Evolutionary conservation across 1,139 yeast genomes (phyloP), one percentile per base, ranked within the genome.

Genomic region (Yarrowia galli): DNA sequence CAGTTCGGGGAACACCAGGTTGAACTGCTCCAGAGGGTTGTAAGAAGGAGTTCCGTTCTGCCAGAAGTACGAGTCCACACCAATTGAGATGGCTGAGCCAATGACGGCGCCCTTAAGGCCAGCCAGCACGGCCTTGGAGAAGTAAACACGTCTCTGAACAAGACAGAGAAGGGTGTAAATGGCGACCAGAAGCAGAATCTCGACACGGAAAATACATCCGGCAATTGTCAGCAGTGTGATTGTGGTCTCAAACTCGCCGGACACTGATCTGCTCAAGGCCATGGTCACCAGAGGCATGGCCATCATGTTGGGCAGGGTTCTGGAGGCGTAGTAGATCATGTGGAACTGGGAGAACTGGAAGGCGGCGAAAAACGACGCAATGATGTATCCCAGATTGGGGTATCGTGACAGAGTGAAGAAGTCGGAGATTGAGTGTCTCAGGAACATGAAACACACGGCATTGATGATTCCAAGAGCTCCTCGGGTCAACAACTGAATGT

Each of bases 271-370:
- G 15, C 87, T 79, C 54, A 89, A 72, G 0, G 90, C 88, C 67
- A 79, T 74, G 69, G 85, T 85, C 2, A 89, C 88, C 48, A 91
- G 74, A 1, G 98, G 97, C 67, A 93, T 80, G 0, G 92, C 96
- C 49, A 93, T 79, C 77, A 92, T 90, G 77, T 93, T 93, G 13
- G 98, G 98, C 70, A 95, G 81, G 0, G 97, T 87, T 71, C 98
- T 82, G 2, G 97, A 84, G 8, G 90, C 81, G 75, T 93, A 93
- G 78, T 82, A 93, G 68, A 89, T 79, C 43, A 91, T 71, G 75
- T 95, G 98, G 79, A 93, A 95, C 75, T 92, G 96, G 7, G 89
- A 78, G 68, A 84, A 76, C 51, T 83, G 80, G 68, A 92, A 80
- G 2, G 88, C 70, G 66, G 84, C 79, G 74, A 83, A 92, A 89